Evolutionary conservation across 441 rosid species (phyloP).

Genomic region (Euphorbia neoarborescens): DNA sequence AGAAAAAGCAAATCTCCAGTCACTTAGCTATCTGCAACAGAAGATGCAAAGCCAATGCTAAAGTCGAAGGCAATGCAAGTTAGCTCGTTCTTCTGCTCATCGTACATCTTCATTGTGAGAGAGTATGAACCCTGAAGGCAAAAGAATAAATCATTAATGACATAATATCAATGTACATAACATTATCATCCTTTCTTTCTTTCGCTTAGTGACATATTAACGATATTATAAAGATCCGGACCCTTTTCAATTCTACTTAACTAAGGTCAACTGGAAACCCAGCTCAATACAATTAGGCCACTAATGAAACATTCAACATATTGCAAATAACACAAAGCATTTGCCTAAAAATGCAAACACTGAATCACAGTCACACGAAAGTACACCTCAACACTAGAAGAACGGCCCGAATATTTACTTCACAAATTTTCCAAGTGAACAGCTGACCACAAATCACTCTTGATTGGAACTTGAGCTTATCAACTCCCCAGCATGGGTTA

Average conservation of each 20-base stretch:
- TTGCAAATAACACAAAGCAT: not conserved
- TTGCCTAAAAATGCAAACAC: not conserved
- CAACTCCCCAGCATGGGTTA: not conserved
- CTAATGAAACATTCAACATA: not conserved
- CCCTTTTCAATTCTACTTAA: not conserved
- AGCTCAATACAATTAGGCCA: not conserved
- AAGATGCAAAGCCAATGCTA: conserved; percentile 46
- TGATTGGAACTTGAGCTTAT: not conserved
- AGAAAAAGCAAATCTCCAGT: not conserved
- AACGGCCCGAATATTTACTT: not conserved
- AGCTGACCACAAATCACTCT: not conserved
- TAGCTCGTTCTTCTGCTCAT: conserved; percentile 35
- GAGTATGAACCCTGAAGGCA: conserved; percentile 69
- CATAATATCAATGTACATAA: not conserved
- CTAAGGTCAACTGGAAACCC: not conserved
- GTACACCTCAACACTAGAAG: not conserved
- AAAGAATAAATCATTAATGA: conserved; percentile 6
- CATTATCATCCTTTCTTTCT: not conserved
- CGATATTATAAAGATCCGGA: not conserved
- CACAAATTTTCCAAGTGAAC: not conserved
- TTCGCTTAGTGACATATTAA: too few relatives aligned
- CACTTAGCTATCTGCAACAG: conserved; percentile 47
- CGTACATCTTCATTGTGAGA: conserved; percentile 74
- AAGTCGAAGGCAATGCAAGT: conserved; percentile 74
- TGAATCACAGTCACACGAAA: not conserved